Percentiles rank a stretch among this genome's conserved stretches.
Conservation (phyloP, 306 rosid genomes). For the Quercus agrifolia region DNA sequence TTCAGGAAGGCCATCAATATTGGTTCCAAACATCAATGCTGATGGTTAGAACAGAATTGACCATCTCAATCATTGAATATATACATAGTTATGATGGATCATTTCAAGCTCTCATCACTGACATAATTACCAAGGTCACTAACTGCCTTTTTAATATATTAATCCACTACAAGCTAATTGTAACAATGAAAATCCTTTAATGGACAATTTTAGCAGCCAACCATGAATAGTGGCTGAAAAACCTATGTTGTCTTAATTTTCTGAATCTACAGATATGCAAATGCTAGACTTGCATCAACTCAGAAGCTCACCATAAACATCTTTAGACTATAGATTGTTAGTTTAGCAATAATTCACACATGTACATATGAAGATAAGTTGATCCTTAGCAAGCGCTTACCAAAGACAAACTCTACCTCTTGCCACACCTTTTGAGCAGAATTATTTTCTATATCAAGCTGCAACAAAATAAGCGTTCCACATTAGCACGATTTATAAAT, state of each 20-base stretch:
- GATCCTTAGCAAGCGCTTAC: conserved; percentile 46
- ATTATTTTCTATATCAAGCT: conserved; percentile 85
- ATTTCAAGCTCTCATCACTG: not conserved
- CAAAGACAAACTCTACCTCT: conserved; percentile 73
- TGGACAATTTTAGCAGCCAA: not conserved
- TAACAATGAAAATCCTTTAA: not conserved
- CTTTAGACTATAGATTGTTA: not conserved
- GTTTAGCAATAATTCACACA: not conserved
- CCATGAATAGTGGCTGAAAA: not conserved
- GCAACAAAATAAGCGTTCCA: conserved; percentile 34
- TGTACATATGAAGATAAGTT: not conserved
- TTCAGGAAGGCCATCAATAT: not conserved
- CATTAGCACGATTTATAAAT: conserved; percentile 13
- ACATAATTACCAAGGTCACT: not conserved
- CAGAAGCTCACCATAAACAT: not conserved
- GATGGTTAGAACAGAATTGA: not conserved
- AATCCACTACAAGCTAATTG: not conserved
- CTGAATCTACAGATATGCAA: not conserved
- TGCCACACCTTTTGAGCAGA: conserved; percentile 86
- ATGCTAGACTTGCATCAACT: not conserved
- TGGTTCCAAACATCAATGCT: not conserved
- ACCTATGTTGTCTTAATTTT: not conserved
- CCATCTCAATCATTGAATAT: not conserved
- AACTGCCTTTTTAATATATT: not conserved
- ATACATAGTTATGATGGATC: not conserved